A percentile compares a stretch with the other conserved stretches of the same genome.
phyloP scores from a whole-genome alignment of 352 stramenopile species.

The Pythium rishiriense region DNA sequence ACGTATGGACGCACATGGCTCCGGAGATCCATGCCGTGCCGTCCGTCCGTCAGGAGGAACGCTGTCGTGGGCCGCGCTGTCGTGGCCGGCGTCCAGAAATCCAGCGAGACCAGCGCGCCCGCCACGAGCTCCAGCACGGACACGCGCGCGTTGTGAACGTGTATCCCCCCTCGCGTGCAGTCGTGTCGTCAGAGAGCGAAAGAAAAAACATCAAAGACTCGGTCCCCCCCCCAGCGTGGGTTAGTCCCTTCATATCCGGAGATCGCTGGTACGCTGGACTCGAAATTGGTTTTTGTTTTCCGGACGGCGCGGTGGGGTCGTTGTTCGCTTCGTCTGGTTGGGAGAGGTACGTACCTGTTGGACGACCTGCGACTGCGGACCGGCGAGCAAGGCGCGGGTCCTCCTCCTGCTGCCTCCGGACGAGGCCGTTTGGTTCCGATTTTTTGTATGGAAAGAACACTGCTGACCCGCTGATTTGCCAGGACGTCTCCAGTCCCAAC shows the following conservation, averaged over 20 bases:
- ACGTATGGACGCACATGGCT: slow-evolving; percentile 16
- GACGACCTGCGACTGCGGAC: no score
- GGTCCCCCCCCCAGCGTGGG: no score
- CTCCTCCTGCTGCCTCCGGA: no score
- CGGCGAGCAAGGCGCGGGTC: no score
- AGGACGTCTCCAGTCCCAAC: background rate
- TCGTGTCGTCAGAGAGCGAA: slow-evolving; percentile 6
- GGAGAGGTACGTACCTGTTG: no score
- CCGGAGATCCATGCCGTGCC: slow-evolving; percentile 6
- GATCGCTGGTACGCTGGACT: no score
- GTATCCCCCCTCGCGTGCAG: background rate
- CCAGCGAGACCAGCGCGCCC: background rate
- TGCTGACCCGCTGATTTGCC: background rate
- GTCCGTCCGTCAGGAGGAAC: no score
- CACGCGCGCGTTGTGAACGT: background rate
- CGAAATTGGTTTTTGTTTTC: no score
- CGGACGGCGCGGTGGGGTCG: no score
- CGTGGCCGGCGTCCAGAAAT: background rate
- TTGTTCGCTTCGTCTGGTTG: no score
- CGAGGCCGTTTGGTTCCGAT: background rate
- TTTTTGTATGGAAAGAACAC: background rate
- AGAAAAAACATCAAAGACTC: background rate
- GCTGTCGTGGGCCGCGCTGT: background rate
- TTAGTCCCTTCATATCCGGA: background rate
- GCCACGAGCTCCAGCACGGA: background rate